These are phyloP conservation scores for Leucaena leucocephala DNA, from an alignment of 306 rosid species.

Conservation along the genomic window DNA sequence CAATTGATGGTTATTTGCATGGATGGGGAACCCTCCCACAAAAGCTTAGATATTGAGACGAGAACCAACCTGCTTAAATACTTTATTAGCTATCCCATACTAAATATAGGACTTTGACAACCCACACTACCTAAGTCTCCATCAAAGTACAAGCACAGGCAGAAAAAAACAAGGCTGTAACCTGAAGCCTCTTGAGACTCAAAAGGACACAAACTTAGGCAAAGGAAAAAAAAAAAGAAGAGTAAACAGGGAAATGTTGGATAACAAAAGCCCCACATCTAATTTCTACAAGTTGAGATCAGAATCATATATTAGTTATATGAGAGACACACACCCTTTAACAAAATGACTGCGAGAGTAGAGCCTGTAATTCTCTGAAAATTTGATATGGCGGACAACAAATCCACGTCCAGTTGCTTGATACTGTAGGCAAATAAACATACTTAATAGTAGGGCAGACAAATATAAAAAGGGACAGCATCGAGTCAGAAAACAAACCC, in stretches of 20 bases:
- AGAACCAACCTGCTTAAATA: too few species aligned
- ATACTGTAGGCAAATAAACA: slow-evolving; percentile 60
- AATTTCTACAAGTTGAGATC: background rate
- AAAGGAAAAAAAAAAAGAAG: too few species aligned
- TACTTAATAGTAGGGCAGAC: slow-evolving; percentile 32
- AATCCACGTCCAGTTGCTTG: slow-evolving; percentile 98
- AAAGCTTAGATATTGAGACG: too few species aligned
- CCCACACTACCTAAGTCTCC: too few species aligned
- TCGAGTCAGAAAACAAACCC: slow-evolving; percentile 57
- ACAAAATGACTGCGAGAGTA: slow-evolving; percentile 98
- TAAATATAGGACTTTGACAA: too few species aligned
- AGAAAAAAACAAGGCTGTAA: too few species aligned
- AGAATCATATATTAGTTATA: background rate
- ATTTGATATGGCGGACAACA: slow-evolving; percentile 91
- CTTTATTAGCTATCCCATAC: too few species aligned
- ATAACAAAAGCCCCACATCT: background rate
- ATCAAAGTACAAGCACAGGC: too few species aligned
- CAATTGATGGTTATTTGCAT: background rate
- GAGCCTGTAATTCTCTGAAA: slow-evolving; percentile 90
- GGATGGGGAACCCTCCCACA: too few species aligned
- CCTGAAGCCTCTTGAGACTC: too few species aligned
- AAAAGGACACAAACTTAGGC: too few species aligned
- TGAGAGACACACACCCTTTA: slow-evolving; percentile 63
- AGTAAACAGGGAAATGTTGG: background rate
- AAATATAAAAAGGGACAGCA: slow-evolving; percentile 11